Base-by-base conservation (phyloP, 495 filamentous ascomycete genomes). In the Penicillium egyptiacum region DNA sequence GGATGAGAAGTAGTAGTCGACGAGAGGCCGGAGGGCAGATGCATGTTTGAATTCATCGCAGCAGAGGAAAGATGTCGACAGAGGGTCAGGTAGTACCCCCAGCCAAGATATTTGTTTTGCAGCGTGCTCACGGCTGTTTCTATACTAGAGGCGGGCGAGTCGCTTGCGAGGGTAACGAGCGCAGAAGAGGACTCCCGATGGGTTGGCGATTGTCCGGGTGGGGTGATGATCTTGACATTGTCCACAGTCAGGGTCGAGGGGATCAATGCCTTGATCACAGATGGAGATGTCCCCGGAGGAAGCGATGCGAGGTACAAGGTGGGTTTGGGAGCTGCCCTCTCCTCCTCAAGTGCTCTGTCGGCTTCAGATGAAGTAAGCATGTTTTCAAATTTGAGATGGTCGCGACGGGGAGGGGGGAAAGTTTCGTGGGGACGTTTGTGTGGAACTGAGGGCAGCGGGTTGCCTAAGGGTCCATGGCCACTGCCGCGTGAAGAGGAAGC, bases 51-150 rank as follows among this genome's bases (percentile, higher is more conserved):
- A 11, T 80, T 75, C 10, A 89, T 80, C 5, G 88, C 88, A 14
- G 89, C 86, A 3, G 92, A 96, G 4, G 92, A 94, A 19, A 96
- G 83, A 72, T 94, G 88, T 22, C 91, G 80, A 35, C 90, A 87
- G 35, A 96, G 75, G 5, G 83, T 84, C 4, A 98, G 77, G 70
- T 92, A 91, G 71, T 88, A 94, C 0, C 93, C 93, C 62, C 81
- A 89, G 14, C 93, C 93, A 14, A 98, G 79, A 67, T 98, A 97
- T 58, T 81, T 84, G 40, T 95, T 91, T 55, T 96, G 91, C 25
- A 97, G 75, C 1, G 81, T 66, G 62, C 86, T 90, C 30, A 96
- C 89, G 2, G 86, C 81, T 22, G 83, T 78, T 64, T 98, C 92
- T 26, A 98, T 95, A 47, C 96, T 90, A 33, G 86, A 87, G 6